phyloP scores from a whole-genome alignment of 2,329 filamentous ascomycete species.

The Bipolaris victoriae region DNA sequence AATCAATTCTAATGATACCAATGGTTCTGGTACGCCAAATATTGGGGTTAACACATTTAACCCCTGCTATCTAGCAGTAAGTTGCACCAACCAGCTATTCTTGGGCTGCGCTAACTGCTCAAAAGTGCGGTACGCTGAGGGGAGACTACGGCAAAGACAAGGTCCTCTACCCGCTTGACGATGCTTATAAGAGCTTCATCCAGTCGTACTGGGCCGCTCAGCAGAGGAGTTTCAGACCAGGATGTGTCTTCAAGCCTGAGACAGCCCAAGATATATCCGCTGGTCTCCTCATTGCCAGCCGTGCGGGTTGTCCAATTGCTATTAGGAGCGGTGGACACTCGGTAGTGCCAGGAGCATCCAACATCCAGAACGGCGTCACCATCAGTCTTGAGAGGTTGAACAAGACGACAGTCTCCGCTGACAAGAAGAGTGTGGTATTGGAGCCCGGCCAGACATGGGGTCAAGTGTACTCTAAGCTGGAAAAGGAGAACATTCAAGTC shows the following conservation, averaged over 20 bases:
- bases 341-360: constrained; percentile 49
- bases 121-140: constrained; percentile 29
- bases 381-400: constrained; percentile 50
- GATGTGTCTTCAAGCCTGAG: constrained; percentile 25
- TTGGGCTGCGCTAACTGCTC: constrained; percentile 1
- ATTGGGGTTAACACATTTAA: too few species aligned
- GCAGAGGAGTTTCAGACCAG: constrained; percentile 19
- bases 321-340: constrained; percentile 55
- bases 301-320: constrained; percentile 47
- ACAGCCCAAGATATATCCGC: constrained; percentile 22
- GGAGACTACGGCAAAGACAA: constrained; percentile 23
- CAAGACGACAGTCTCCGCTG: constrained; percentile 29
- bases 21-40: too few species aligned
- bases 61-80: too few species aligned
- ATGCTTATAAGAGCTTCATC: constrained; percentile 28
- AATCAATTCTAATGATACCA: too few species aligned
- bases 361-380: constrained; percentile 52
- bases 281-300: constrained; percentile 20
- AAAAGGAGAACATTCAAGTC: constrained; percentile 29
- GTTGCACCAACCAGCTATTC: too few species aligned
- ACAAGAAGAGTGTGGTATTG: constrained; percentile 36
- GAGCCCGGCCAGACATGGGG: constrained; percentile 46
- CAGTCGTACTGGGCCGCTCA: constrained; percentile 24
- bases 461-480: constrained; percentile 42
- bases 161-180: constrained; percentile 18